phyloP scores from a whole-genome alignment of 371 early-diverging fungal species.

The Mortierella sp. region DNA sequence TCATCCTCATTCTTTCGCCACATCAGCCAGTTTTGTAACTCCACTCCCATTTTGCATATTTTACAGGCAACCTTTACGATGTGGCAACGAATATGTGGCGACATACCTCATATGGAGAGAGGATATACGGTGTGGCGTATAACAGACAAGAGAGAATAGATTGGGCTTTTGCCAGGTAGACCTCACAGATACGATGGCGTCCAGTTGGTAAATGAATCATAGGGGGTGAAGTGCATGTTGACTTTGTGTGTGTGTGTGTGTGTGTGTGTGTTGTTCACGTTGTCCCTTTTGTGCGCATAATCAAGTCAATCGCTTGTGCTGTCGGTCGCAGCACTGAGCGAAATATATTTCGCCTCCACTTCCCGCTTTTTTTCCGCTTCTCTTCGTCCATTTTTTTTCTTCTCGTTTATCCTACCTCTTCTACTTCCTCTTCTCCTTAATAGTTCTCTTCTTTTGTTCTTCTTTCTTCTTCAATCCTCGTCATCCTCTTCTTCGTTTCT shows the following conservation, averaged over 20 bases:
- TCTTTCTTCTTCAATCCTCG: neutral
- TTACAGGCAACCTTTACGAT: no score
- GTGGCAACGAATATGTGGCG: neutral
- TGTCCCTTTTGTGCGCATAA: neutral
- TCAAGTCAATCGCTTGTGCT: neutral
- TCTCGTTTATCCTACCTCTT: neutral
- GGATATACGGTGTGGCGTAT: neutral
- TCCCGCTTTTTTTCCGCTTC: slow-evolving; percentile 6
- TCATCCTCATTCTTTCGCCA: neutral
- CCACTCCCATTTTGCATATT: neutral
- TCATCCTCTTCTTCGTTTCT: slow-evolving; percentile 5
- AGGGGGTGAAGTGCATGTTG: neutral
- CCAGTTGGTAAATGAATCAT: neutral
- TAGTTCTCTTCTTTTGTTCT: neutral
- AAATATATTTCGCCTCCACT: neutral
- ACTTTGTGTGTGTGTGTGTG: neutral
- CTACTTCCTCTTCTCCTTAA: neutral
- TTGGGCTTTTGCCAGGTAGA: neutral
- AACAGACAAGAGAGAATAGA: neutral
- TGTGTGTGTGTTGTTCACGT: neutral
- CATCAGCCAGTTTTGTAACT: neutral
- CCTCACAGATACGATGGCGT: neutral
- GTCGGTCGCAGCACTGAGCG: neutral
- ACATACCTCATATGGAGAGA: neutral
- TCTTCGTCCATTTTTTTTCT: slow-evolving; percentile 1